phyloP scores from a whole-genome alignment of 116 monocot species.

The Cymodocea nodosa region DNA sequence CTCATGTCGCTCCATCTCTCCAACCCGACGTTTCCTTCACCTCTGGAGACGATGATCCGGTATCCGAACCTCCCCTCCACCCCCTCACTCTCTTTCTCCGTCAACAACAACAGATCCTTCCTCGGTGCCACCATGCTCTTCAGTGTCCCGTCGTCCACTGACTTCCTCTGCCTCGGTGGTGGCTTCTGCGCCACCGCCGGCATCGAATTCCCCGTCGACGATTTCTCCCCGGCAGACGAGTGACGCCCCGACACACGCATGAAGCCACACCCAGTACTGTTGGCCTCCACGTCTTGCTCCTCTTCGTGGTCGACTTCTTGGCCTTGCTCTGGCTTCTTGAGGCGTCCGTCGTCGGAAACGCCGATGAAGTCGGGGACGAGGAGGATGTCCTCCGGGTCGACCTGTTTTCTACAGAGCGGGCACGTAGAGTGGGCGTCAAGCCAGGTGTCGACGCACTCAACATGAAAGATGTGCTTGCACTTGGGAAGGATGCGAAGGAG shows the following conservation, averaged over 20 bases:
- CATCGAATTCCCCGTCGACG: not conserved
- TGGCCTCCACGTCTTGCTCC: not conserved
- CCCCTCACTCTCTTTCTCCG: constrained; percentile 17
- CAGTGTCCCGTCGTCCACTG: constrained; percentile 11
- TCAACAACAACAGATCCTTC: constrained; percentile 51
- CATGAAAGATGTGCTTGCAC: constrained; percentile 68
- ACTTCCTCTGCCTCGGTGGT: constrained; percentile 5
- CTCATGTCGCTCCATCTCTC: constrained; percentile 70
- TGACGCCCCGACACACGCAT: constrained; percentile 43
- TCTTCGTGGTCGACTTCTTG: not conserved
- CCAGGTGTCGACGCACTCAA: constrained; percentile 91
- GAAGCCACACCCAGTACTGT: not conserved
- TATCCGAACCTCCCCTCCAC: constrained; percentile 42
- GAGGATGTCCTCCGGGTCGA: constrained; percentile 72
- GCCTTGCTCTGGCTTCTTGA: not conserved
- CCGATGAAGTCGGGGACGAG: constrained; percentile 21
- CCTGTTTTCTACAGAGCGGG: constrained; percentile 71
- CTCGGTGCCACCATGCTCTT: constrained; percentile 4
- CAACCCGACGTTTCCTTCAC: not conserved
- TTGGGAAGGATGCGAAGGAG: constrained; percentile 71
- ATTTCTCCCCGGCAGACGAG: constrained; percentile 59
- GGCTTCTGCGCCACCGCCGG: constrained; percentile 6
- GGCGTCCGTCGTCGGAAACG: not conserved
- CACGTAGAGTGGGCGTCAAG: constrained; percentile 85
- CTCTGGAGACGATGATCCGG: constrained; percentile 40